Evolutionary conservation across 2,329 filamentous ascomycete species (phyloP).

Genomic region (Plectosphaerella sp.): DNA sequence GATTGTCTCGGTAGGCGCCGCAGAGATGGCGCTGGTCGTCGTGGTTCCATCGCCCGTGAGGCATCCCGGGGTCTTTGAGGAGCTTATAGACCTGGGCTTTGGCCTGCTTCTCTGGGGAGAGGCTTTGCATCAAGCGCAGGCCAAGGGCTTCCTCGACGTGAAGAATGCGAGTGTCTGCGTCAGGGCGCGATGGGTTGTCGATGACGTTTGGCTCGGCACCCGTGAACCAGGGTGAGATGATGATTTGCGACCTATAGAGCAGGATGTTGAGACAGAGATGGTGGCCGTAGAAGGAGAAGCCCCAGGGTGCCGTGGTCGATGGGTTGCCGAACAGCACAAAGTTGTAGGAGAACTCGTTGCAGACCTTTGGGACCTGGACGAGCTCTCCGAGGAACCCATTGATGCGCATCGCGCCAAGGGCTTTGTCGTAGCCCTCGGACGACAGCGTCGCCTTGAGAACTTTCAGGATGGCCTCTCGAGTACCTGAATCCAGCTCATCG

Average conservation of each 20-base stretch:
- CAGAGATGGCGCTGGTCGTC: slow-evolving; percentile 76
- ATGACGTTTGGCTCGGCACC: slow-evolving; percentile 77
- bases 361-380: slow-evolving; percentile 54
- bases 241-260: slow-evolving; percentile 56
- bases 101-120: slow-evolving; percentile 39
- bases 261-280: slow-evolving; percentile 72
- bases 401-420: slow-evolving; percentile 64
- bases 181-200: slow-evolving; percentile 49
- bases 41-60: slow-evolving; percentile 68
- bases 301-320: slow-evolving; percentile 57
- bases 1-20: slow-evolving; percentile 75
- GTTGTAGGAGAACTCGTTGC: slow-evolving; percentile 76
- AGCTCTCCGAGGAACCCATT: slow-evolving; percentile 72
- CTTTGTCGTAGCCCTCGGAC: slow-evolving; percentile 67
- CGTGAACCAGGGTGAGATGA: slow-evolving; percentile 72
- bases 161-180: slow-evolving; percentile 62
- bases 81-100: slow-evolving; percentile 52
- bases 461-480: slow-evolving; percentile 45
- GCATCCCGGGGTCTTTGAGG: slow-evolving; percentile 64
- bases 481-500: slow-evolving; percentile 46
- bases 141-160: slow-evolving; percentile 60
- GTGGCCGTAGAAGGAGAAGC: slow-evolving; percentile 73
- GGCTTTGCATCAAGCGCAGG: slow-evolving; percentile 64
- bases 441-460: slow-evolving; percentile 58
- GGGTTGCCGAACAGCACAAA: slow-evolving; percentile 66